phyloP scores from a whole-genome alignment of 2,329 filamentous ascomycete genomes.

The Phaeosphaeriaceae sp. region DNA sequence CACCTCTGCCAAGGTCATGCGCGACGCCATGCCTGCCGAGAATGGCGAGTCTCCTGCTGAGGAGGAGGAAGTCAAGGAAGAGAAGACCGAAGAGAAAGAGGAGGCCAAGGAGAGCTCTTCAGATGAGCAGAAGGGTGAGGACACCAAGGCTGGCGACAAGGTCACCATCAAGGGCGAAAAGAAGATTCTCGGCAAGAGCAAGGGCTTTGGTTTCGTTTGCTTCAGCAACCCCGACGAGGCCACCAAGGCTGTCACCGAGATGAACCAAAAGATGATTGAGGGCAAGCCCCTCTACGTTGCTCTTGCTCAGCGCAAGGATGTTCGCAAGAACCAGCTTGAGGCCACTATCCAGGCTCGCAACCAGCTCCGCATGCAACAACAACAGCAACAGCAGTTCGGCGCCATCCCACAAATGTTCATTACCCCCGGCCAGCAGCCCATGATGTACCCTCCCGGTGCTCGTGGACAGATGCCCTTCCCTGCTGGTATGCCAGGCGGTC shows the following conservation, averaged over 20 bases:
- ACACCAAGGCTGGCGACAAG: constrained; percentile 59
- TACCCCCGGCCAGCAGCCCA: constrained; percentile 77
- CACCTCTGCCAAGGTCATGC: constrained; percentile 99
- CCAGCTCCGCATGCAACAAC: constrained; percentile 97
- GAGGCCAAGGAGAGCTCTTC: constrained; percentile 66
- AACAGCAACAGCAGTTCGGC: constrained; percentile 68
- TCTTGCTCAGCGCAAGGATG: constrained; percentile 98
- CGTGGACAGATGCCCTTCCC: constrained; percentile 69
- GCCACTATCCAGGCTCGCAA: constrained; percentile 99
- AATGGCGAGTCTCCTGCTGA: constrained; percentile 52
- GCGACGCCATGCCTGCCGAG: constrained; percentile 69
- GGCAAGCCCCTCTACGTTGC: constrained; percentile 97
- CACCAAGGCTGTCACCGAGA: constrained; percentile 98
- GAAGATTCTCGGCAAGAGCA: constrained; percentile 90
- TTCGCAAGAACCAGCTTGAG: constrained; percentile 98
- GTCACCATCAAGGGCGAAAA: constrained; percentile 64
- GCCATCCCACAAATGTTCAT: constrained; percentile 82
- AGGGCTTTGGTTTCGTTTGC: constrained; percentile 99
- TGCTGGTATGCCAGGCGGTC: constrained; percentile 67
- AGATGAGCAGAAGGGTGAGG: constrained; percentile 63
- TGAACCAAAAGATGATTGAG: constrained; percentile 99
- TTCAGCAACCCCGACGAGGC: constrained; percentile 99
- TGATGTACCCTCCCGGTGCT: constrained; percentile 62
- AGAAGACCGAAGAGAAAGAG: constrained; percentile 55
- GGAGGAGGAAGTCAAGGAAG: constrained; percentile 52